phyloP scores from a whole-genome alignment of 306 rosid species.

The Senna siamea region DNA sequence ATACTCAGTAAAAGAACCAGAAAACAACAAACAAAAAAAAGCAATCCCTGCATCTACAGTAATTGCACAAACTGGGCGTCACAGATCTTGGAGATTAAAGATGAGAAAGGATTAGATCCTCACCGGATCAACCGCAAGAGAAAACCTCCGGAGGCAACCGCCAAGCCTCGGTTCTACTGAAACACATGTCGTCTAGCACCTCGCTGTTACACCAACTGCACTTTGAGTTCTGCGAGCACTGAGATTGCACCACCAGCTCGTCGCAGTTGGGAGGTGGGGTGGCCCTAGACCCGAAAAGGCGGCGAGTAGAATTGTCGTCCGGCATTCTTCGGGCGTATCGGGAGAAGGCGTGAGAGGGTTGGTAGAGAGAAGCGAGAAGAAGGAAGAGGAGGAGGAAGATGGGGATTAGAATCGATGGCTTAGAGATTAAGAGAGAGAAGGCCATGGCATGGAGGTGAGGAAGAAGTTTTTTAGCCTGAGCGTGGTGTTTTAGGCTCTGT shows the following conservation, averaged over 20 bases:
- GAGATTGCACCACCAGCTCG: slow-evolving; percentile 46
- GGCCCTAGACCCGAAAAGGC: slow-evolving; percentile 35
- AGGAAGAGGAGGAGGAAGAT: slow-evolving; percentile 39
- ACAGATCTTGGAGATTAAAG: slow-evolving; percentile 20
- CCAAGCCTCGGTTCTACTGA: slow-evolving; percentile 68
- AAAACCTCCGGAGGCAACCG: slow-evolving; percentile 83
- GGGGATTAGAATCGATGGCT: slow-evolving; percentile 19
- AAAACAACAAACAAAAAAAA: not conserved
- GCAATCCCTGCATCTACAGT: not conserved
- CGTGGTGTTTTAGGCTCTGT: not conserved
- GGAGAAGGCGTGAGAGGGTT: slow-evolving; percentile 42
- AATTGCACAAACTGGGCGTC: not conserved
- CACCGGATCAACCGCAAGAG: slow-evolving; percentile 61
- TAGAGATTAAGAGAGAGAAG: slow-evolving; percentile 21
- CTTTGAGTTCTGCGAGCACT: slow-evolving; percentile 62
- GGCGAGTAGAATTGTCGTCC: slow-evolving; percentile 36
- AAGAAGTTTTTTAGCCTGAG: slow-evolving; percentile 23
- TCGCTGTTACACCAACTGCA: slow-evolving; percentile 91
- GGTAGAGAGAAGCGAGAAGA: slow-evolving; percentile 29
- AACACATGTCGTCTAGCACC: slow-evolving; percentile 78
- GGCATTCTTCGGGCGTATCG: slow-evolving; percentile 33
- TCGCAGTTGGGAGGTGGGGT: slow-evolving; percentile 57
- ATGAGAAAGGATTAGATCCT: slow-evolving; percentile 38
- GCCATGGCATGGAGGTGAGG: slow-evolving; percentile 36
- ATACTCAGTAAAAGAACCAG: not conserved